phyloP scores from a whole-genome alignment of 108 stramenopile species.

The Skeletonema tropicum region DNA sequence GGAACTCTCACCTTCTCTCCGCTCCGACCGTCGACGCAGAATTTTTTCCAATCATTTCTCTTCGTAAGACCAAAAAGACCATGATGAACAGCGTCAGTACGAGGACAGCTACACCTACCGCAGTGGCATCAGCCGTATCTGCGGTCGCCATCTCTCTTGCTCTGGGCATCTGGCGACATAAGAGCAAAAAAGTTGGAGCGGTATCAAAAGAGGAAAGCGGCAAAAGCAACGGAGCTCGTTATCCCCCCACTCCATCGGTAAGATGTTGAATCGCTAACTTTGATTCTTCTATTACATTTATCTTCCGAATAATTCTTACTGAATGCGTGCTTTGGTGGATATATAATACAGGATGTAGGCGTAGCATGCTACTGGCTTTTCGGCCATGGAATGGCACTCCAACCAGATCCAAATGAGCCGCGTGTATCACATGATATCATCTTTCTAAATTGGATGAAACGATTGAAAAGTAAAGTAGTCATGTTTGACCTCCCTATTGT shows the following conservation, averaged over 20 bases:
- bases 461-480: slow-evolving; percentile 41
- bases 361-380: slow-evolving; percentile 19
- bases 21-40: too few relatives aligned
- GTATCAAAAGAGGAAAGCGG: not conserved
- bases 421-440: slow-evolving; percentile 27
- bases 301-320: not conserved
- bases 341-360: not conserved
- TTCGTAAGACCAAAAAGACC: too few relatives aligned
- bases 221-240: not conserved
- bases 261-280: not conserved
- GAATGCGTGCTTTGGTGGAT: not conserved
- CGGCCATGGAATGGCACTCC: slow-evolving; percentile 24
- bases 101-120: not conserved
- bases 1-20: too few relatives aligned
- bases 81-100: not conserved
- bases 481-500: slow-evolving; percentile 31
- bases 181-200: not conserved
- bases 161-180: not conserved
- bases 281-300: not conserved
- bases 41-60: too few relatives aligned
- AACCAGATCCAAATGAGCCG: slow-evolving; percentile 13
- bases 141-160: not conserved
- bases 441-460: slow-evolving; percentile 33
- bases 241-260: slow-evolving; percentile 4
- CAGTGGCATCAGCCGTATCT: not conserved